Base-by-base conservation (phyloP, 306 rosid genomes). In the Rosa multiflora region DNA sequence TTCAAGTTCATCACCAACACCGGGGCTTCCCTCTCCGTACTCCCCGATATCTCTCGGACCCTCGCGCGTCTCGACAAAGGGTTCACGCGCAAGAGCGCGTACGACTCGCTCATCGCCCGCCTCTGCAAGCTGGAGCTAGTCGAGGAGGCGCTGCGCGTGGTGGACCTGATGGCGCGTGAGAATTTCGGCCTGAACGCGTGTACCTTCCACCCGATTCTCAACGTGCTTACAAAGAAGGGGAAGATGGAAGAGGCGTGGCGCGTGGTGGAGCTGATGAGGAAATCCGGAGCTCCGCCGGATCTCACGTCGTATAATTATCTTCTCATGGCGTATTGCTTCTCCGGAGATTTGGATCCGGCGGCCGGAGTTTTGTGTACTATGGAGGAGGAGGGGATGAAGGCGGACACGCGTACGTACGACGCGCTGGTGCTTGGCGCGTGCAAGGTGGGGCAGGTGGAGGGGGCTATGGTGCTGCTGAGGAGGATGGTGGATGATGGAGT, bases 401-500 rank as follows among this genome's bases (percentile, higher is more conserved):
- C 82, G 1, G 83, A 89, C 59, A 0, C 82, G 39, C 91, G 90
- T 15, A 91, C 94, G 0, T 87, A 72, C 62, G 92, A 91, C 82
- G 90, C 94, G 73, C 88, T 89, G 48, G 92, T 91, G 13, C 4
- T 88, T 29, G 92, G 90, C 48, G 87, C 90, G 72, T 88, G 97
- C 53, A 82, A 7, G 47, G 85, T 63, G 4, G 85, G 92, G 68
- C 82, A 78, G 80, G 91, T 85, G 77, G 92, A 84, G 3, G 90
- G 89, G 35, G 92, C 91, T 77, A 47, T 89, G 81, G 81, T 78
- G 83, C 5, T 91, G 70, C 72, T 88, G 83, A 76, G 91, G 87
- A 84, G 90, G 80, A 89, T 89, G 94, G 89, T 80, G 76, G 91
- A 82, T 13, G 90, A 87, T 76, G 97, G 90, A 51, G 81, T 89